Base-by-base conservation (phyloP, 2,329 filamentous ascomycete genomes). In the Podosphaera xanthii region DNA sequence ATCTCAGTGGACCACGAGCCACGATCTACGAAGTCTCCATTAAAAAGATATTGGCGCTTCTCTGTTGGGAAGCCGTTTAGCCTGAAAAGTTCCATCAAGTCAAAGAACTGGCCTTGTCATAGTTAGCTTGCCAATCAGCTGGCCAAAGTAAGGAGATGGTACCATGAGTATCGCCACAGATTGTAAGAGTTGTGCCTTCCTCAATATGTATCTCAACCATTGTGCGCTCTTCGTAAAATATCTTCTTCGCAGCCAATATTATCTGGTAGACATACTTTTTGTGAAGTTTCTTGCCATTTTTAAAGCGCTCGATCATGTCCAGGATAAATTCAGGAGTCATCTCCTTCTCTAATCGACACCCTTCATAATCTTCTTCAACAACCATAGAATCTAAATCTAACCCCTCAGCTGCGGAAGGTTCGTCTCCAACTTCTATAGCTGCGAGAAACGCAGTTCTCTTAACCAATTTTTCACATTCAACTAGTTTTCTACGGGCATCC, bases 1-100 rank as follows among this genome's bases (percentile, higher is more conserved):
- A 98, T 94, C 71, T 98, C 92, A n/a, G 84, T 89, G 5, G 91
- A 97, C 92, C 92, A 98, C 44, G 89, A 96, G 35, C 92, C 92
- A 70, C 92, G 82, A 70, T 98, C 92, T 59, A 98, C 92, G 69
- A 98, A 98, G 73, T 98, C 92, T 64, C 92, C 92, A 71, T 98
- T 98, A 78, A 98, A 98, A 10, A 98, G 78, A 70, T 97, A 98
- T 71, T 83, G 86, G 70, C 97, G 89, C 69, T 86, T 87, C 62
- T 91, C 87, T 14, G 79, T 80, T 0, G 92, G 92, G 63, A 77
- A 80, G 49, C 92, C 92, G 66, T 95, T 96, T 60, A 92, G 78
- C 63, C 87, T 78, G 81, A 98, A 98, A 62, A 98, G 85, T 70
- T 98, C 87, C 75, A 98, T 83, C 49, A 98, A 78, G 71, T 98